phyloP scores from a whole-genome alignment of 2,329 filamentous ascomycete genomes.

The Beauveria australis region DNA sequence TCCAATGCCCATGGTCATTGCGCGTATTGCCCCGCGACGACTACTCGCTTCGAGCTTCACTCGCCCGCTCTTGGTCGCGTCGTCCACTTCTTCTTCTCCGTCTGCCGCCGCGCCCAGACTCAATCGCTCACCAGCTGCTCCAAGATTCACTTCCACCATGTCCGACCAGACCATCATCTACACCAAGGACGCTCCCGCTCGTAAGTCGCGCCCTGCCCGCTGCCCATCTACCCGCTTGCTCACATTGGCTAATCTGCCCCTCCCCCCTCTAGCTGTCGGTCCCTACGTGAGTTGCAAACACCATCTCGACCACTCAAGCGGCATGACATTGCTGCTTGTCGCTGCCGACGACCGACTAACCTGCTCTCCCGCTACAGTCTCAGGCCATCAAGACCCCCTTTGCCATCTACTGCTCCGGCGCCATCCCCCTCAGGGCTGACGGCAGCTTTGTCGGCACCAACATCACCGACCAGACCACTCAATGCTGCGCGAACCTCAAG shows the following conservation, averaged over 20 bases:
- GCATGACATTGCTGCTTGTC: neutral
- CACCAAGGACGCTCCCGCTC: conserved; percentile 50
- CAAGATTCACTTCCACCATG: conserved; percentile 27
- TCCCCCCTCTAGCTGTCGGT: conserved; percentile 42
- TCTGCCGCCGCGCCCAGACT: neutral
- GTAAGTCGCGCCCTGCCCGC: conserved; percentile 31
- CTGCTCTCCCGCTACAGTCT: conserved; percentile 34
- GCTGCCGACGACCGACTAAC: conserved; percentile 12
- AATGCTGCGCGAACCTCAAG: conserved; percentile 68
- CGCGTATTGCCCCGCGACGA: conserved; percentile 14
- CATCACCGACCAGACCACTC: conserved; percentile 55
- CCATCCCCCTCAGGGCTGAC: conserved; percentile 60
- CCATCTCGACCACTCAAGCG: neutral
- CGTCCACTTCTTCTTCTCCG: neutral
- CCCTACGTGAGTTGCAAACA: conserved; percentile 46
- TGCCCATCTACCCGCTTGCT: neutral
- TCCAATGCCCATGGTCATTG: conserved; percentile 19
- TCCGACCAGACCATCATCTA: conserved; percentile 43
- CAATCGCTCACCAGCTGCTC: conserved; percentile 7
- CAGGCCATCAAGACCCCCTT: conserved; percentile 59
- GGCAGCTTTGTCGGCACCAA: conserved; percentile 49
- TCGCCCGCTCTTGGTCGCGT: neutral
- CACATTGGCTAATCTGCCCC: conserved; percentile 10
- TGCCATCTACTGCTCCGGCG: conserved; percentile 60
- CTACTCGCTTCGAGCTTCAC: neutral